A percentile compares a stretch with the other conserved stretches of the same genome.
Evolutionary conservation across 768 basidiomycete species (phyloP).

Genomic region (Panaeolus papilionaceus): DNA sequence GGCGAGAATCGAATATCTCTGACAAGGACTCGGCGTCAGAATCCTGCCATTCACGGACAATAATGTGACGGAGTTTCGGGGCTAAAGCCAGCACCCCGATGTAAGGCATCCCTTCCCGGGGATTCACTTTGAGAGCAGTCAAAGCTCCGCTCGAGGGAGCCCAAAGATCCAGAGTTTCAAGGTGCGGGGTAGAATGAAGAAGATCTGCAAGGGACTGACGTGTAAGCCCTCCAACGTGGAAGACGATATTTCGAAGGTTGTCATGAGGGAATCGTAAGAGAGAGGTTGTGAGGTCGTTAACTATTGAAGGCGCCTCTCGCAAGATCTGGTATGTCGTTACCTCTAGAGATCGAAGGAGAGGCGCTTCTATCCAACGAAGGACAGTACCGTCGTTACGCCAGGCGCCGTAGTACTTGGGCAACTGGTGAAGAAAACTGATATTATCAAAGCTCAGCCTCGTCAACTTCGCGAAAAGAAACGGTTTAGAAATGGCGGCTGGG

Average conservation of each 20-base stretch:
- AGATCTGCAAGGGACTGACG: not conserved
- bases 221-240: not conserved
- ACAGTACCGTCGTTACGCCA: not conserved
- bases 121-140: not conserved
- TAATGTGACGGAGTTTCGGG: not conserved
- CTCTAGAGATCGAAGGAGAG: not conserved
- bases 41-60: not conserved
- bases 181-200: not conserved
- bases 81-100: not conserved
- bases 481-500: not conserved
- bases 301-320: not conserved
- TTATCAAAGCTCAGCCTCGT: not conserved
- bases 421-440: not conserved
- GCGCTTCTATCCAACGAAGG: not conserved
- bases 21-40: not conserved
- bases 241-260: not conserved
- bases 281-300: not conserved
- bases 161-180: not conserved
- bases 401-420: not conserved
- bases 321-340: not conserved
- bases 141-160: not conserved
- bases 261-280: not conserved
- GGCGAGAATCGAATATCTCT: not conserved
- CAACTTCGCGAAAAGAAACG: not conserved
- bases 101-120: not conserved